These are phyloP conservation scores for Fusarium anthophilum DNA, from an alignment of 2,329 filamentous ascomycete species.

Conservation along the genomic window DNA sequence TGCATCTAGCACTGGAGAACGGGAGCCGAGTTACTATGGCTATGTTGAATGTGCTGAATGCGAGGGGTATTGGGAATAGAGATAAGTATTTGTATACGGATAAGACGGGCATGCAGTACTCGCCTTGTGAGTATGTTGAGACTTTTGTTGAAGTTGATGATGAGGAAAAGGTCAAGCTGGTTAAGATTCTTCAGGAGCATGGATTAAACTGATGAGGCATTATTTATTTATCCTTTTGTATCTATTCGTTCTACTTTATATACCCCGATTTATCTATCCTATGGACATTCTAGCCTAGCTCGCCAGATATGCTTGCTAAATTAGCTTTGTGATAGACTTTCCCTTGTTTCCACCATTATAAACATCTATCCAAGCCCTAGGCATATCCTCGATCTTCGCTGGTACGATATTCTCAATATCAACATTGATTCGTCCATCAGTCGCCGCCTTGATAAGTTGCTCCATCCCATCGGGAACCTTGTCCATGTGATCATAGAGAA, in stretches of 20 bases:
- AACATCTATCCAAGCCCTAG: constrained; percentile 8
- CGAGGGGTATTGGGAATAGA: neutral
- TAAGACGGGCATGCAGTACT: constrained; percentile 6
- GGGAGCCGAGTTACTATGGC: constrained; percentile 1
- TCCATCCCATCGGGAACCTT: neutral
- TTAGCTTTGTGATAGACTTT: constrained; percentile 17
- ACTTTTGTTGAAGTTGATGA: constrained; percentile 3
- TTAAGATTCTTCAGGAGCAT: neutral
- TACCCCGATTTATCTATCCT: neutral
- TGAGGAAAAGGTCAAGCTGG: constrained; percentile 12
- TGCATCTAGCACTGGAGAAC: constrained; percentile 19
- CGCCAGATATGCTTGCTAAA: neutral
- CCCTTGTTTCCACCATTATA: constrained; percentile 15
- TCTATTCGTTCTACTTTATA: neutral
- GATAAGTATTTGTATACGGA: constrained; percentile 15
- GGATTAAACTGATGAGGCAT: neutral
- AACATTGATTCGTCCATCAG: neutral
- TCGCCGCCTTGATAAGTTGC: neutral
- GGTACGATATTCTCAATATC: constrained; percentile 6
- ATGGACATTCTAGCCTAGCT: neutral
- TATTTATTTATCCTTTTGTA: neutral
- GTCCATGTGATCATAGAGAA: constrained; percentile 11
- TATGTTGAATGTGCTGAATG: neutral
- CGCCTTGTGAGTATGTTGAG: constrained; percentile 14
- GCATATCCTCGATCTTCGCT: constrained; percentile 20